Evolutionary conservation across 2,329 filamentous ascomycete species (phyloP).

Genomic region (Aspergillus pseudonomiae): DNA sequence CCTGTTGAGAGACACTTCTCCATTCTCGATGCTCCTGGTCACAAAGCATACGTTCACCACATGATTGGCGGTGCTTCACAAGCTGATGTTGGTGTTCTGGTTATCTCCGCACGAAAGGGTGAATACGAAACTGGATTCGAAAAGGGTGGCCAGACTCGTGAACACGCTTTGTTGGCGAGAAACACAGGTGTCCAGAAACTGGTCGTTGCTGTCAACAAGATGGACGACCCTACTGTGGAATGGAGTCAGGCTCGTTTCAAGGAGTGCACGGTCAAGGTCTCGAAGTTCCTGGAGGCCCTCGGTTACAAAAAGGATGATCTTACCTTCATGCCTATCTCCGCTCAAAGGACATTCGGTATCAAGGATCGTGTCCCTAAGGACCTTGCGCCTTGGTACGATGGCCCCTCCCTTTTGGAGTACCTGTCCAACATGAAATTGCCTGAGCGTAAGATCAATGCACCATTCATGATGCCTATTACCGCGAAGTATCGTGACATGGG

Average conservation of each 20-base stretch:
- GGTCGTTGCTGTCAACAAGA: constrained; percentile 95
- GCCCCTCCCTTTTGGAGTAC: constrained; percentile 90
- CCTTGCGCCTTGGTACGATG: constrained; percentile 79
- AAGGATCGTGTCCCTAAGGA: constrained; percentile 82
- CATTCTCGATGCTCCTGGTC: constrained; percentile 92
- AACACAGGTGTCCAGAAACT: constrained; percentile 98
- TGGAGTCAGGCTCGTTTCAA: constrained; percentile 93
- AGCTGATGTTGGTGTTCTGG: constrained; percentile 90
- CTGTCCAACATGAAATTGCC: constrained; percentile 91
- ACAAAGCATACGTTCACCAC: constrained; percentile 97
- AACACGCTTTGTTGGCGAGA: constrained; percentile 97
- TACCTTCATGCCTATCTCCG: constrained; percentile 94
- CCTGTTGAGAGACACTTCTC: constrained; percentile 88
- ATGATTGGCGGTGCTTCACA: constrained; percentile 97
- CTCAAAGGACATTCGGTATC: constrained; percentile 82
- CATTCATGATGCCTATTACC: constrained; percentile 98
- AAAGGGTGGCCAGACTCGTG: constrained; percentile 91
- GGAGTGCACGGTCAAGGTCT: constrained; percentile 88
- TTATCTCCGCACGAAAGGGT: constrained; percentile 95
- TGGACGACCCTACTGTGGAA: constrained; percentile 95
- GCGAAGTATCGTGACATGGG: constrained; percentile 98
- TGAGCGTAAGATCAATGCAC: constrained; percentile 93
- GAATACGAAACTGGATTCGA: constrained; percentile 99
- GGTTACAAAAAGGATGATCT: constrained; percentile 97
- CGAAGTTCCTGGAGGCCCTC: constrained; percentile 84